Conservation (phyloP, 306 rosid genomes). For the Inga oerstediana region DNA sequence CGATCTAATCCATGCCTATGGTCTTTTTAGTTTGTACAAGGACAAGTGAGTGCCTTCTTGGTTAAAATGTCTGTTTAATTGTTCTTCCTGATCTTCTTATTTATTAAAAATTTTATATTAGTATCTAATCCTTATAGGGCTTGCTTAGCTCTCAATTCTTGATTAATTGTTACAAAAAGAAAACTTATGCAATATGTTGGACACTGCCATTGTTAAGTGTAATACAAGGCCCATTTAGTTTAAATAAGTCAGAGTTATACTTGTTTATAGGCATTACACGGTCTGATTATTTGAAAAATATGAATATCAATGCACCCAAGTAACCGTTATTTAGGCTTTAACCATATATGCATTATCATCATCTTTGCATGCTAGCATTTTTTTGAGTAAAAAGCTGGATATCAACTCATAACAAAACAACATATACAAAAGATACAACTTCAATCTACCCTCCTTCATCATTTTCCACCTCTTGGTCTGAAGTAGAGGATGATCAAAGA, state of each 20-base stretch:
- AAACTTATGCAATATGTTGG: constrained; percentile 6
- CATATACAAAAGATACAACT: too few species aligned
- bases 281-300: background rate
- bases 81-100: constrained; percentile 15
- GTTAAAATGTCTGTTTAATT: constrained; percentile 6
- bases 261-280: background rate
- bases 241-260: background rate
- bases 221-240: background rate
- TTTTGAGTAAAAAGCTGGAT: too few species aligned
- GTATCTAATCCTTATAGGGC: constrained; percentile 6
- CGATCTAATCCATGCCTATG: constrained; percentile 89
- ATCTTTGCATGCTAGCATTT: background rate
- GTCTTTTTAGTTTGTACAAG: constrained; percentile 78
- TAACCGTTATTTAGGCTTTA: background rate
- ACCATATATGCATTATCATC: background rate
- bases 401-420: too few species aligned
- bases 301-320: background rate
- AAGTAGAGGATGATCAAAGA: too few species aligned
- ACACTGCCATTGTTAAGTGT: constrained; percentile 18
- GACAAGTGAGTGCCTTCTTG: constrained; percentile 65
- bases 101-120: background rate
- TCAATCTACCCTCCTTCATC: too few species aligned
- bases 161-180: constrained; percentile 15
- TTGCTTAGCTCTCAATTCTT: constrained; percentile 7
- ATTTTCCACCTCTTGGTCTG: too few species aligned